A percentile compares a stretch with the other conserved stretches of the same genome.
Conservation (phyloP, 352 stramenopile species). For the Peronosclerospora sorghi region DNA sequence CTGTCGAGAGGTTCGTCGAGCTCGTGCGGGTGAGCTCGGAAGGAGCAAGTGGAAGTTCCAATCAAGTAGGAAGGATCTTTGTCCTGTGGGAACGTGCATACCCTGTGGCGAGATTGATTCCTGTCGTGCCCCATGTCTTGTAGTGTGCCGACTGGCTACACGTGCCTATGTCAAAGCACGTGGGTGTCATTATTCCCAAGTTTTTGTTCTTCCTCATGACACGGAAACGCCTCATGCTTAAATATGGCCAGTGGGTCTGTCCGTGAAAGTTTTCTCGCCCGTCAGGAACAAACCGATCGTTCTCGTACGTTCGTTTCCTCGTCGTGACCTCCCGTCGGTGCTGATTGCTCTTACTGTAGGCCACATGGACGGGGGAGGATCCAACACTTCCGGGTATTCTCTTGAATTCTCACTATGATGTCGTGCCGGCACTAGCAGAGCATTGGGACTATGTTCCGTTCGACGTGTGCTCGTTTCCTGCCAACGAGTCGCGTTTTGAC, state of each 20-base stretch:
- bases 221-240: not conserved
- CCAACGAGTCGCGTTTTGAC: not conserved
- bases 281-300: slow-evolving; percentile 83
- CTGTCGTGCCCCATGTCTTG: not conserved
- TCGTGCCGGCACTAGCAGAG: slow-evolving; percentile 85
- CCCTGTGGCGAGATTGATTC: not conserved
- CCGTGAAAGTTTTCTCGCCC: slow-evolving; percentile 41
- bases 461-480: slow-evolving; percentile 25
- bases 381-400: slow-evolving; percentile 81
- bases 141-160: slow-evolving; percentile 66
- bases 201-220: not conserved
- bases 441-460: slow-evolving; percentile 90
- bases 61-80: slow-evolving; percentile 20
- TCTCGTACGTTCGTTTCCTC: slow-evolving; percentile 44
- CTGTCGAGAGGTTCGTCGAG: slow-evolving; percentile 60
- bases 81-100: no score
- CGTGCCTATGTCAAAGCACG: slow-evolving; percentile 34
- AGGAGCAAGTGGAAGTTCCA: slow-evolving; percentile 51
- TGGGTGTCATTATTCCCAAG: slow-evolving; percentile 9
- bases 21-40: slow-evolving; percentile 66
- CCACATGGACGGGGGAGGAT: slow-evolving; percentile 81
- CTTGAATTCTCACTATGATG: slow-evolving; percentile 95
- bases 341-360: slow-evolving; percentile 24
- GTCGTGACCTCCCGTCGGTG: slow-evolving; percentile 3
- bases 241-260: slow-evolving; percentile 22